These are phyloP conservation scores for Colletotrichum sansevieriae DNA, from an alignment of 2,329 filamentous ascomycete species.

Conservation along the genomic window DNA sequence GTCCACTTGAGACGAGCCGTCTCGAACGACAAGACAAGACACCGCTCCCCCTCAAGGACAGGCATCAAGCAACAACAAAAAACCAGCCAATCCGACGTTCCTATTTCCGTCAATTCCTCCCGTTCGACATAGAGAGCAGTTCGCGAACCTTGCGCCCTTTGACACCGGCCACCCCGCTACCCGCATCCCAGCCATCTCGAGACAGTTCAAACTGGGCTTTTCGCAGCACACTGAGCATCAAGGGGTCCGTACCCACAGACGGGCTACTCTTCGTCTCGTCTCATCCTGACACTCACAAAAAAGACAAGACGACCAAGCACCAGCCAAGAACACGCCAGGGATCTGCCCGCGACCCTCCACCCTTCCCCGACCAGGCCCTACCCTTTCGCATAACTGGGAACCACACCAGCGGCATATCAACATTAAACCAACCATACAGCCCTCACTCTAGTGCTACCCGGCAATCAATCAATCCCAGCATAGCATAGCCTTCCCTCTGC, in stretches of 20 bases:
- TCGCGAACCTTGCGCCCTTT: constrained; percentile 27
- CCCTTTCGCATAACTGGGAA: constrained; percentile 19
- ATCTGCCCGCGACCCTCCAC: constrained; percentile 31
- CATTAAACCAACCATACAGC: background rate
- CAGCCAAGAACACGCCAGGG: constrained; percentile 35
- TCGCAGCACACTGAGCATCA: constrained; percentile 36
- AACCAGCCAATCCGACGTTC: constrained; percentile 1
- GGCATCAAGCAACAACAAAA: background rate
- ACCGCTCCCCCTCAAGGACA: background rate
- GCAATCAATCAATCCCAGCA: background rate
- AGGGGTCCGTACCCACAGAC: constrained; percentile 39
- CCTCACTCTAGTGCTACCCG: background rate
- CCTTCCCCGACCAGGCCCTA: constrained; percentile 2
- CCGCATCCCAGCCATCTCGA: constrained; percentile 38
- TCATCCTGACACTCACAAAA: constrained; percentile 29
- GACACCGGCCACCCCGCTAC: constrained; percentile 30
- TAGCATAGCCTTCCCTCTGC: constrained; percentile 2
- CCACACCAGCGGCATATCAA: background rate
- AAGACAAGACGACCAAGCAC: constrained; percentile 41
- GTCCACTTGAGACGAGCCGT: background rate
- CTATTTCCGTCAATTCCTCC: constrained; percentile 8
- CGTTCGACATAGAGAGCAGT: constrained; percentile 21
- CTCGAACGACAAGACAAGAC: background rate
- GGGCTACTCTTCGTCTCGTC: constrained; percentile 38
- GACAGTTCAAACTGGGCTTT: constrained; percentile 30